phyloP scores from a whole-genome alignment of 2,329 filamentous ascomycete genomes.

The Xylaria digitata region DNA sequence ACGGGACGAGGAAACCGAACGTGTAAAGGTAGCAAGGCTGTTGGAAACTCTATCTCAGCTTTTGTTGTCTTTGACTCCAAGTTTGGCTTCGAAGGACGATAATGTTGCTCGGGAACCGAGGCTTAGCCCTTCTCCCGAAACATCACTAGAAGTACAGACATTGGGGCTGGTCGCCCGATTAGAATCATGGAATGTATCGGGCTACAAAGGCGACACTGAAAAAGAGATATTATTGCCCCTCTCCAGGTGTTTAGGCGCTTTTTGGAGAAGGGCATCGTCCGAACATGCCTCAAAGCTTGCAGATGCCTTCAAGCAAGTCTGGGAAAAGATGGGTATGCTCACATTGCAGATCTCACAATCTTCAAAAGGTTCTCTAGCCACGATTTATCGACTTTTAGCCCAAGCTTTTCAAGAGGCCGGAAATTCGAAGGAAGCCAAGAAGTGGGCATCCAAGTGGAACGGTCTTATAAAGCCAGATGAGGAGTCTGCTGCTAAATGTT shows the following conservation, averaged over 20 bases:
- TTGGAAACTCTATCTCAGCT: conserved; percentile 74
- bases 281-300: conserved; percentile 55
- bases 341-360: conserved; percentile 51
- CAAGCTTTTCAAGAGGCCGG: conserved; percentile 60
- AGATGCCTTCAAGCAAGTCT: conserved; percentile 52
- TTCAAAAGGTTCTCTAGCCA: conserved; percentile 58
- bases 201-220: conserved; percentile 68
- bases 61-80: conserved; percentile 74
- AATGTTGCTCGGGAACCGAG: conserved; percentile 62
- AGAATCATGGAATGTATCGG: conserved; percentile 73
- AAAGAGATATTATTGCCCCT: conserved; percentile 76
- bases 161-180: conserved; percentile 71
- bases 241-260: conserved; percentile 70
- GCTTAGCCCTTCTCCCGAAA: conserved; percentile 66
- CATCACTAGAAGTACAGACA: conserved; percentile 71
- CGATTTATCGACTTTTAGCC: conserved; percentile 65
- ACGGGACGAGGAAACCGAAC: conserved; percentile 57
- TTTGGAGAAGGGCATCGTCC: conserved; percentile 62
- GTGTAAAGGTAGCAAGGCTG: conserved; percentile 70
- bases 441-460: conserved; percentile 65
- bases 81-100: conserved; percentile 73
- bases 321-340: conserved; percentile 54
- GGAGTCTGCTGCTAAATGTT: conserved; percentile 63
- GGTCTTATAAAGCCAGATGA: conserved; percentile 52
- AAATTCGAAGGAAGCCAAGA: conserved; percentile 61